Conservation (phyloP, 192 early-diverging fungal genomes). For the Dimargaris xerosporica region DNA sequence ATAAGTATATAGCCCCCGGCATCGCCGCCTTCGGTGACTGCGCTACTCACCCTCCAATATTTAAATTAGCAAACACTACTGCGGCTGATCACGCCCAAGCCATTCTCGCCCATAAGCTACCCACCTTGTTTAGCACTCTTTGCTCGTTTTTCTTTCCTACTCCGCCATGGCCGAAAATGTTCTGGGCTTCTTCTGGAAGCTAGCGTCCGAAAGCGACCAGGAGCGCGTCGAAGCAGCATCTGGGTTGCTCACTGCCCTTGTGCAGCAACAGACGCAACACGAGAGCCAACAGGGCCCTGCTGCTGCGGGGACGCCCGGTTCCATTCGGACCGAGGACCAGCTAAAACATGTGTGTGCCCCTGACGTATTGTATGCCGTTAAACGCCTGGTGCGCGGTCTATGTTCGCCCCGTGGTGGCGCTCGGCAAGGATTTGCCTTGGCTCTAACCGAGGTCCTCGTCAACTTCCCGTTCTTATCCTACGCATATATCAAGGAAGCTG, state of each 20-base stretch:
- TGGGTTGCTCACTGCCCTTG: conserved; percentile 39
- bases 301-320: conserved; percentile 10
- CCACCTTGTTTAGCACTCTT: too few species aligned
- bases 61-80: too few species aligned
- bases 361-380: conserved; percentile 75
- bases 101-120: too few species aligned
- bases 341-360: conserved; percentile 49
- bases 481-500: conserved; percentile 5
- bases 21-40: too few species aligned
- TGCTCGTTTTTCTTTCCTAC: too few species aligned
- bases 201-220: conserved; percentile 55
- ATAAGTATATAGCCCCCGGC: too few species aligned
- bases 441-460: conserved; percentile 61
- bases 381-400: conserved; percentile 78
- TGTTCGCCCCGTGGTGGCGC: conserved; percentile 74
- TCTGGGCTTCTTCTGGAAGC: conserved; percentile 62
- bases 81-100: too few species aligned
- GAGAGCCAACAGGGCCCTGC: conserved; percentile 15
- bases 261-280: conserved; percentile 32
- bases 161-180: conserved; percentile 2
- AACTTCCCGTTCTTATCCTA: conserved; percentile 32
- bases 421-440: conserved; percentile 89
- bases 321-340: conserved; percentile 35
- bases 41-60: too few species aligned
- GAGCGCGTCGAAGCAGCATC: conserved; percentile 49